Conservation (phyloP, 441 rosid genomes). For the Euphorbia schlechtendalii region DNA sequence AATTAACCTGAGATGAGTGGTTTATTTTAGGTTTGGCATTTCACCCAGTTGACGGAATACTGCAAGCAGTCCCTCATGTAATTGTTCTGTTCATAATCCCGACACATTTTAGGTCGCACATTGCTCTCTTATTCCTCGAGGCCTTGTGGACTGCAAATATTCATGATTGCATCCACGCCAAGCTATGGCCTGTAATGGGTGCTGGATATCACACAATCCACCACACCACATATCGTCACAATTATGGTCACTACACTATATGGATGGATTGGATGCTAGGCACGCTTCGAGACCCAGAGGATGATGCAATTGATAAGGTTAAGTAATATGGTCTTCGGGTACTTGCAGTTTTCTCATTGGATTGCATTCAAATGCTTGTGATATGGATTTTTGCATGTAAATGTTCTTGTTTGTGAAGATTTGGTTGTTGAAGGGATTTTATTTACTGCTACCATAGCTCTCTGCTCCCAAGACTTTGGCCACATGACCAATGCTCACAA, state of each 20-base stretch:
- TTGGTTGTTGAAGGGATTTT: not conserved
- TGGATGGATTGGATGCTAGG: conserved; percentile 99
- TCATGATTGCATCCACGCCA: conserved; percentile 82
- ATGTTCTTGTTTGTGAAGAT: conserved; percentile 8
- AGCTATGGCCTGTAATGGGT: conserved; percentile 89
- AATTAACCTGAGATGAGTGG: conserved; percentile 10
- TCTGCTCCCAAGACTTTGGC: conserved; percentile 1
- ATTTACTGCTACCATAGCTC: not conserved
- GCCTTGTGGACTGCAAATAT: conserved; percentile 88
- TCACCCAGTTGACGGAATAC: conserved; percentile 91
- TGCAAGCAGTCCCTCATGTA: conserved; percentile 87
- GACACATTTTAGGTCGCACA: conserved; percentile 64
- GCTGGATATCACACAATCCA: conserved; percentile 99
- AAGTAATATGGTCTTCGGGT: conserved; percentile 23
- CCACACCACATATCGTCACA: conserved; percentile 85
- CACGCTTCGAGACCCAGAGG: conserved; percentile 66
- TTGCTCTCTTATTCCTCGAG: conserved; percentile 69
- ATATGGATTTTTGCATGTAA: conserved; percentile 16
- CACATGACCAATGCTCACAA: not conserved
- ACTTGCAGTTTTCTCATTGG: no score
- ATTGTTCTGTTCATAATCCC: conserved; percentile 70
- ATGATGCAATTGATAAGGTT: conserved; percentile 39
- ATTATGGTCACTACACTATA: conserved; percentile 91
- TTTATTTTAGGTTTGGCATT: conserved; percentile 72
- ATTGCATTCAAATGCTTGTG: conserved; percentile 4